These are phyloP conservation scores for Thelonectria discophora DNA, from an alignment of 2,329 filamentous ascomycete genomes.

Conservation along the genomic window DNA sequence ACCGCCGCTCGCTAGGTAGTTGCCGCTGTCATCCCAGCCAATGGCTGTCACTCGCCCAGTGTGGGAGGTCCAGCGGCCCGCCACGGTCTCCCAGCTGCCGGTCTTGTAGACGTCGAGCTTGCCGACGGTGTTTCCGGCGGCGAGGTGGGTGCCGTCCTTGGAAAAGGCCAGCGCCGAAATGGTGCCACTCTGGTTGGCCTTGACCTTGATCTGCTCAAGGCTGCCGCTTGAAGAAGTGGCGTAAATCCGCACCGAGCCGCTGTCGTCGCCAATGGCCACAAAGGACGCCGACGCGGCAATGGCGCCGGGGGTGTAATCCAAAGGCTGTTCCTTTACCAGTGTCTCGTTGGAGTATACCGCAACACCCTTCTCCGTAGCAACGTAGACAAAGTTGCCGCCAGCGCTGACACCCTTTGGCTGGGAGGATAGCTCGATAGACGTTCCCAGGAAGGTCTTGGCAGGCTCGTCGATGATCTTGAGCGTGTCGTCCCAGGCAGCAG, in stretches of 20 bases:
- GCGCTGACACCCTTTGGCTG: conserved; percentile 82
- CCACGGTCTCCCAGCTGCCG: conserved; percentile 73
- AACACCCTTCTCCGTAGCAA: conserved; percentile 64
- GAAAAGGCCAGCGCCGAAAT: conserved; percentile 89
- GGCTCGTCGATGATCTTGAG: conserved; percentile 80
- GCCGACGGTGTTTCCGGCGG: conserved; percentile 82
- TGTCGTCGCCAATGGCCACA: conserved; percentile 79
- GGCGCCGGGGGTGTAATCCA: conserved; percentile 72
- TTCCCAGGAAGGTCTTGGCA: conserved; percentile 78
- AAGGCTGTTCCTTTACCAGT: conserved; percentile 65
- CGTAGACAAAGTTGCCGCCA: conserved; percentile 60
- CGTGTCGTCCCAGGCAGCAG: conserved; percentile 93
- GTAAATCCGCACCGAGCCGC: conserved; percentile 81
- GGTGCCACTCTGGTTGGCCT: conserved; percentile 74
- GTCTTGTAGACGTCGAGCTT: conserved; percentile 84
- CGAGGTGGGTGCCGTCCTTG: conserved; percentile 76
- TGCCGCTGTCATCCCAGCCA: conserved; percentile 80
- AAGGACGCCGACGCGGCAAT: conserved; percentile 74
- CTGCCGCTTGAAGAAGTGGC: conserved; percentile 61
- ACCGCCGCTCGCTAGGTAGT: conserved; percentile 82
- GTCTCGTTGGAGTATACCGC: conserved; percentile 68
- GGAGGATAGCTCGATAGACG: conserved; percentile 71
- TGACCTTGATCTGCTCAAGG: conserved; percentile 62
- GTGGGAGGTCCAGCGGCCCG: conserved; percentile 74
- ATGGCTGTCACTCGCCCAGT: conserved; percentile 66